Conservation (phyloP, 225 moss, liverwort and hornwort species). For the Rhytidiadelphus loreus region DNA sequence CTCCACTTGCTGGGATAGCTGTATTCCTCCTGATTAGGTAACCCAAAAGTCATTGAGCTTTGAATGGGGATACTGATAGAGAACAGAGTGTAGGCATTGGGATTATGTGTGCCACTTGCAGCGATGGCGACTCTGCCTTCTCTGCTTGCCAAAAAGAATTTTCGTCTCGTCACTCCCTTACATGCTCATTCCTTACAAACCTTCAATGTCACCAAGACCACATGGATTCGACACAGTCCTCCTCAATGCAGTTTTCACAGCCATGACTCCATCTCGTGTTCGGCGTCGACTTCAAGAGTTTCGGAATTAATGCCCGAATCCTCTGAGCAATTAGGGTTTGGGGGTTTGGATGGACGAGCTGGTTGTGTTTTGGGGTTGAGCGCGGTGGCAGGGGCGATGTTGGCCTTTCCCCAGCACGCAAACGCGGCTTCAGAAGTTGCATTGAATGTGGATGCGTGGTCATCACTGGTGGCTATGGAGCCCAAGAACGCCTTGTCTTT, state of each 20-base stretch:
- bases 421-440: constrained; percentile 18
- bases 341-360: neutral
- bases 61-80: neutral
- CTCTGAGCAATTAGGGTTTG: neutral
- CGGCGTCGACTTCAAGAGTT: neutral
- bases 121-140: constrained; percentile 28
- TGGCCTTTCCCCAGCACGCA: constrained; percentile 32
- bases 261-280: neutral
- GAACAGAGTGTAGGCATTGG: neutral
- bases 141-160: neutral
- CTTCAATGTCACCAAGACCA: neutral
- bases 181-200: neutral
- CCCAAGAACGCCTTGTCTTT: constrained; percentile 87
- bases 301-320: neutral
- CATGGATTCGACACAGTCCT: neutral
- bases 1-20: neutral
- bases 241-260: neutral
- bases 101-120: neutral
- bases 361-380: constrained; percentile 16
- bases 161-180: neutral
- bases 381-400: constrained; percentile 19
- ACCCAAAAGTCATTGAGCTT: neutral
- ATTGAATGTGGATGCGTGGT: constrained; percentile 29
- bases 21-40: neutral
- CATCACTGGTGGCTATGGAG: constrained; percentile 54